These are phyloP conservation scores for Metarhizium sp. DNA, from an alignment of 2,329 filamentous ascomycete species.

Conservation along the genomic window DNA sequence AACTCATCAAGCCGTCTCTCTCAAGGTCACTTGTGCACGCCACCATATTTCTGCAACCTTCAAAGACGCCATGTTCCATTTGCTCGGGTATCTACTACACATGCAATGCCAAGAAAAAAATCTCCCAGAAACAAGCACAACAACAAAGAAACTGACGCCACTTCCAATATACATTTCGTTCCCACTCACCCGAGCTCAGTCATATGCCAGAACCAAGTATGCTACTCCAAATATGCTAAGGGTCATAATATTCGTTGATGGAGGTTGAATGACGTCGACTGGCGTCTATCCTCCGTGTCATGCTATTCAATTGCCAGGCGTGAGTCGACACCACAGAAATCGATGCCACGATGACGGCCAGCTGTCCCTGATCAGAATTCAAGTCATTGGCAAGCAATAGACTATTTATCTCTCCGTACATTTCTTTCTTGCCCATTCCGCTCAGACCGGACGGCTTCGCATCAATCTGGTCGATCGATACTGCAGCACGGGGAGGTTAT, in stretches of 20 bases:
- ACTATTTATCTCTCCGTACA: too few relatives aligned
- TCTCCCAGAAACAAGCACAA: neutral
- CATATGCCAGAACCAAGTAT: neutral
- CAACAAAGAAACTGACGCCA: neutral
- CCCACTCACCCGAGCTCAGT: neutral
- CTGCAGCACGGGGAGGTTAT: constrained; percentile 28
- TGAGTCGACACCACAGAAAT: neutral
- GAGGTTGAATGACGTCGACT: neutral
- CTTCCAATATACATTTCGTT: neutral
- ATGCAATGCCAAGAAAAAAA: neutral
- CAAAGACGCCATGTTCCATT: neutral
- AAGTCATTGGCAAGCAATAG: neutral
- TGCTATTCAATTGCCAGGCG: neutral
- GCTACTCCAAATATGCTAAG: neutral
- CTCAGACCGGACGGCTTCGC: constrained; percentile 18
- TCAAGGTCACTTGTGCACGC: too few relatives aligned
- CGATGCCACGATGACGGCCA: neutral
- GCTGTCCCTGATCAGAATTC: neutral
- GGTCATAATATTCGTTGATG: neutral
- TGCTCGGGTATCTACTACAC: constrained; percentile 3
- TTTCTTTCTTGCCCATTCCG: neutral
- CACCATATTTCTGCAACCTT: too few relatives aligned
- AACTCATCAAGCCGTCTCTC: too few relatives aligned
- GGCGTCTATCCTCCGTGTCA: neutral
- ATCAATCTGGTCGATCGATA: constrained; percentile 33